These are phyloP conservation scores for Helotiales sp. DNA, from an alignment of 2,329 filamentous ascomycete species.

Conservation along the genomic window DNA sequence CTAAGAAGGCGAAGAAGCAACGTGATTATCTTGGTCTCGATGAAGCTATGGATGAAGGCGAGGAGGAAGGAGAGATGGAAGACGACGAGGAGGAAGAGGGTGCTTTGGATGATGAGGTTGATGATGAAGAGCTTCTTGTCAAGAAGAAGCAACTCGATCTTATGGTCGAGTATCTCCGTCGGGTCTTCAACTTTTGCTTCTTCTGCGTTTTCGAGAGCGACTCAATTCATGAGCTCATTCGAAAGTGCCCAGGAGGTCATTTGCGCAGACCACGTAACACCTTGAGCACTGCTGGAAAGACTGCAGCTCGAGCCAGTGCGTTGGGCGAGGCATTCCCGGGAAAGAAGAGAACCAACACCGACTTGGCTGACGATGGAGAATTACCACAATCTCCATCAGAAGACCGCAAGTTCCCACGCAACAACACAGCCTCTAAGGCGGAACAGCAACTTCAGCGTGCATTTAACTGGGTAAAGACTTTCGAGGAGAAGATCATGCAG, in stretches of 20 bases:
- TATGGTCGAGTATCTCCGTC: constrained; percentile 91
- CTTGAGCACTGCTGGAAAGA: constrained; percentile 78
- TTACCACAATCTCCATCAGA: constrained; percentile 65
- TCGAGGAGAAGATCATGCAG: constrained; percentile 93
- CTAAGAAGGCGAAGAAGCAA: constrained; percentile 64
- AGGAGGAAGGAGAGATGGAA: constrained; percentile 74
- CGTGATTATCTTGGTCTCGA: constrained; percentile 58
- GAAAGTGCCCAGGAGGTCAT: constrained; percentile 97
- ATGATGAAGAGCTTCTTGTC: constrained; percentile 83
- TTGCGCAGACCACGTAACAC: constrained; percentile 86
- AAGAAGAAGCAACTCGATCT: constrained; percentile 98
- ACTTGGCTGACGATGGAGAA: constrained; percentile 34
- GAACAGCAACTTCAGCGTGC: constrained; percentile 92
- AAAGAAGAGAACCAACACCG: constrained; percentile 68
- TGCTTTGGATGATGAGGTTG: constrained; percentile 72
- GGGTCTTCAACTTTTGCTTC: constrained; percentile 99
- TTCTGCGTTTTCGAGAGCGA: constrained; percentile 99
- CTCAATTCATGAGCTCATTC: constrained; percentile 90
- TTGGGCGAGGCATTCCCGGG: constrained; percentile 79
- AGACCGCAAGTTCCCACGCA: constrained; percentile 68
- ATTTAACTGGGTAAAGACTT: constrained; percentile 98
- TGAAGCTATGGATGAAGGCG: constrained; percentile 60
- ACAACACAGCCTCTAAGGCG: constrained; percentile 67
- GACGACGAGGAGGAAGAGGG: constrained; percentile 69
- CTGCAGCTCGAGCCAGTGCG: constrained; percentile 82